Evolutionary conservation across 345 rosid species (phyloP), one percentile per base, ranked within the genome.

Genomic region (Citrus glauca): DNA sequence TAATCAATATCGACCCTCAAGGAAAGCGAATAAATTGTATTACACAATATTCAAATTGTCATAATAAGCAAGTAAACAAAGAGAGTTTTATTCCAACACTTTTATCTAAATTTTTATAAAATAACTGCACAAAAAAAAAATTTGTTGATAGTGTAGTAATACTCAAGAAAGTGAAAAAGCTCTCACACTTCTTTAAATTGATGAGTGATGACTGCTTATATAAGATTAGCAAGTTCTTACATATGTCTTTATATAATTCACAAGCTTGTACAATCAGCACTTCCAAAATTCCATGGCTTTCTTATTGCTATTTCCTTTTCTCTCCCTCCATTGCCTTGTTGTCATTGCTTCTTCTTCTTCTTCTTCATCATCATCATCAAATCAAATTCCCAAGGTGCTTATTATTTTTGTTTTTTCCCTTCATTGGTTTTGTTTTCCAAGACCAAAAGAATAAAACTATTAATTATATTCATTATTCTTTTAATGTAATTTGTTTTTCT

Each of bases 341-440:
- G 78, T 75, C 33, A 17, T 60, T 28, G 17, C 32, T 66, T 25
- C 75, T 67, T 4, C 79, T 57, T 25, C 75, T 67, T 4, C 79
- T 57, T 66, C 32, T 62, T 25, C 75, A 59, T 4, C 79, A 48
- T 66, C 78, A 48, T 66, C 48, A 10, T 2, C 50, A 24, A 74
- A 68, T 35, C 84, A 81, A 66, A 66, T 45, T 64, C 88, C 86
- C 27, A 73, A 84, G 85, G 88, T 88, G 78, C 24, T 40, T 60
- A 6, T 40, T 60, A 2, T 13, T 14, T 24, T 32, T 0, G 16
- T 32, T 42, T 1, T 4, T 40, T 6, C 37, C 4, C 25, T 2
- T 74, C 9, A 38, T 30, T 67, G 28, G 28, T 45, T 45, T 45
- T 45, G 50, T 45, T 45, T 45, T 45, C 50, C 5, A 1, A 17